A percentile compares a stretch with the other conserved stretches of the same genome.
Evolutionary conservation across 1,139 yeast species (phyloP).

Genomic region (Saccharomyces pastorianus): DNA sequence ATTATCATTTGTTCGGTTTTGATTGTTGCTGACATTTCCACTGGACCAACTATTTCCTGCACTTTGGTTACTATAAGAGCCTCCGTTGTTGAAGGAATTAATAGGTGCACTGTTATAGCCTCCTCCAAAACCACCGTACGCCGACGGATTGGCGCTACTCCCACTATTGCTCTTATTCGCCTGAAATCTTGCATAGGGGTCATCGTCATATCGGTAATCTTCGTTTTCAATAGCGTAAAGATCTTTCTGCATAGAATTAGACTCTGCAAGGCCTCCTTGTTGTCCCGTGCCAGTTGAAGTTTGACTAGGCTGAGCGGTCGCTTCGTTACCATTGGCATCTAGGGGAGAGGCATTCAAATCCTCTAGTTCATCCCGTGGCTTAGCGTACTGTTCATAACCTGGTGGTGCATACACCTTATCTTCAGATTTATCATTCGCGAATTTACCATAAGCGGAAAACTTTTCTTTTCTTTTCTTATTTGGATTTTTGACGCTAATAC

Average conservation of each 20-base stretch:
- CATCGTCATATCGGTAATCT: conserved; percentile 2
- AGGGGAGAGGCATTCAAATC: conserved; percentile 19
- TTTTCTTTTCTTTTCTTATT: conserved; percentile 40
- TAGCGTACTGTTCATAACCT: conserved; percentile 33
- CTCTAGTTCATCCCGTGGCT: conserved; percentile 7
- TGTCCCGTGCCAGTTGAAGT: neutral
- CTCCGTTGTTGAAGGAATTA: neutral
- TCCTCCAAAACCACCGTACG: neutral
- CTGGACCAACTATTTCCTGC: neutral
- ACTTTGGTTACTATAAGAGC: neutral
- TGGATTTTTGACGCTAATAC: conserved; percentile 43
- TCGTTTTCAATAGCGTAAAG: conserved; percentile 5
- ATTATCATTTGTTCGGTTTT: neutral
- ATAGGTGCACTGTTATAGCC: neutral
- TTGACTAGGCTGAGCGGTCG: neutral
- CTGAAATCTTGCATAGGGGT: conserved; percentile 4
- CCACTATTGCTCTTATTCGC: neutral
- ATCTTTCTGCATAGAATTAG: conserved; percentile 1
- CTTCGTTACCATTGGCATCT: conserved; percentile 11
- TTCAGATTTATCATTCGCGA: conserved; percentile 43
- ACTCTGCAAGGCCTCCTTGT: neutral
- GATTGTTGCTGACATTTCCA: neutral
- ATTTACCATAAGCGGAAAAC: conserved; percentile 58
- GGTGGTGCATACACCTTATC: conserved; percentile 40
- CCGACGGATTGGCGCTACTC: neutral